phyloP scores from a whole-genome alignment of 345 rosid genomes.

The Populus ilicifolia region DNA sequence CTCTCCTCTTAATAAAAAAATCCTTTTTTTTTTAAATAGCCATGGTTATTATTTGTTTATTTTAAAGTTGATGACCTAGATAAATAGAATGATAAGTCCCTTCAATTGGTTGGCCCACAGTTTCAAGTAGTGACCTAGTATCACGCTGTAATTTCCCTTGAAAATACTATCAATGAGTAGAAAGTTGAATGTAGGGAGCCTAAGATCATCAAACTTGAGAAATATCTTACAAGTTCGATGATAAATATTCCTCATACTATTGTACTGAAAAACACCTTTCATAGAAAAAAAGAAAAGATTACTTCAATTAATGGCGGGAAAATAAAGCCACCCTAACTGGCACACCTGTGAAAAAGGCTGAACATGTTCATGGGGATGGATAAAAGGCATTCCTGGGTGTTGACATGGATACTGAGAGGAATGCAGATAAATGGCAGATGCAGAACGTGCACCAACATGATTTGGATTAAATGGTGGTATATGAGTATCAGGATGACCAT shows the following conservation, averaged over 20 bases:
- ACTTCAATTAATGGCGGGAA: not conserved
- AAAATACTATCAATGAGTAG: not conserved
- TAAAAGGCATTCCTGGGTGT: constrained; percentile 60
- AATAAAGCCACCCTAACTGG: constrained; percentile 5
- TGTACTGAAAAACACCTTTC: not conserved
- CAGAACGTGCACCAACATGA: constrained; percentile 50
- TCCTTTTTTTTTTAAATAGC: too few relatives aligned
- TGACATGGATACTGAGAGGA: constrained; percentile 71
- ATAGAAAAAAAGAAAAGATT: not conserved
- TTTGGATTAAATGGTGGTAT: constrained; percentile 57
- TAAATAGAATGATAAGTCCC: too few relatives aligned
- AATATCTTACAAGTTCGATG: not conserved
- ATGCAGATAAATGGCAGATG: constrained; percentile 52
- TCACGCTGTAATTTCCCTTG: too few relatives aligned
- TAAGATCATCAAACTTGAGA: not conserved
- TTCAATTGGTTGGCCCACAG: too few relatives aligned
- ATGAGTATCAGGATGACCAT: constrained; percentile 73
- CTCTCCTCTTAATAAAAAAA: too few relatives aligned
- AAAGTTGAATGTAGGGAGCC: not conserved
- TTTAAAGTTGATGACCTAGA: too few relatives aligned
- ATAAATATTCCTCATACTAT: not conserved
- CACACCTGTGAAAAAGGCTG: constrained; percentile 68
- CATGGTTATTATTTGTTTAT: too few relatives aligned
- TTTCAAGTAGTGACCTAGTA: too few relatives aligned
- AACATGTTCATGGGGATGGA: constrained; percentile 54